phyloP scores from a whole-genome alignment of 805 yeast species.

The Starmerella vaccinii region DNA sequence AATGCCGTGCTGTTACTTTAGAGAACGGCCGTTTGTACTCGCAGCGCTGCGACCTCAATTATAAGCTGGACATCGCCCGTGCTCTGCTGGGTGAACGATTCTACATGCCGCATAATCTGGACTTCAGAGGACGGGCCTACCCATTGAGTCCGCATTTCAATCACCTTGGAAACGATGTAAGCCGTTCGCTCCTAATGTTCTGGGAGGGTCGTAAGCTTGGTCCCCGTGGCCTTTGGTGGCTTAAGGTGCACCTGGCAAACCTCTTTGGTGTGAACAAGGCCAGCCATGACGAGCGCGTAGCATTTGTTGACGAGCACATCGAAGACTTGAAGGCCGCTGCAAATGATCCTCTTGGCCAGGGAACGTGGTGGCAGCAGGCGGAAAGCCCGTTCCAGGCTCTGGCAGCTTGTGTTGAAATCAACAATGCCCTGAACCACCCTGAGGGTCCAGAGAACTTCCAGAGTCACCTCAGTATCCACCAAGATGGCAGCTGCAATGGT shows the following conservation, averaged over 20 bases:
- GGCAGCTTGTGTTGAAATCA: slow-evolving; percentile 45
- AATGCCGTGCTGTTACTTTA: slow-evolving; percentile 47
- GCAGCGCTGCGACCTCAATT: slow-evolving; percentile 85
- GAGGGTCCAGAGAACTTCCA: slow-evolving; percentile 41
- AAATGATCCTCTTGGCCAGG: slow-evolving; percentile 37
- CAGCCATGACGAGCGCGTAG: slow-evolving; percentile 42
- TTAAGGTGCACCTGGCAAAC: slow-evolving; percentile 53
- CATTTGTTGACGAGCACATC: slow-evolving; percentile 41
- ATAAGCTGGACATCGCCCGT: slow-evolving; percentile 88
- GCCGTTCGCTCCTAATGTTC: slow-evolving; percentile 47
- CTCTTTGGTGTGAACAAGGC: slow-evolving; percentile 48
- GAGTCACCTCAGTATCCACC: slow-evolving; percentile 50
- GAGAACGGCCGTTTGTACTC: slow-evolving; percentile 64
- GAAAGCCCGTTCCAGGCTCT: slow-evolving; percentile 58
- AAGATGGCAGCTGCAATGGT: slow-evolving; percentile 61
- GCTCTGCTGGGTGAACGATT: slow-evolving; percentile 63
- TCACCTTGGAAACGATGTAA: slow-evolving; percentile 52
- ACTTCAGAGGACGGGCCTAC: slow-evolving; percentile 56
- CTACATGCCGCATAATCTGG: slow-evolving; percentile 54
- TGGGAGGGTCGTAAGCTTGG: slow-evolving; percentile 53
- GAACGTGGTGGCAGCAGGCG: slow-evolving; percentile 47
- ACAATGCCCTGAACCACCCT: slow-evolving; percentile 39
- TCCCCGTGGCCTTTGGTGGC: slow-evolving; percentile 44
- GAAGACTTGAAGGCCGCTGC: slow-evolving; percentile 40
- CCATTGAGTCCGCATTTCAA: slow-evolving; percentile 55